A percentile compares a stretch with the other conserved stretches of the same genome.
Conservation (phyloP, 176 grass and related monocot species). For the Oryza nivara region DNA sequence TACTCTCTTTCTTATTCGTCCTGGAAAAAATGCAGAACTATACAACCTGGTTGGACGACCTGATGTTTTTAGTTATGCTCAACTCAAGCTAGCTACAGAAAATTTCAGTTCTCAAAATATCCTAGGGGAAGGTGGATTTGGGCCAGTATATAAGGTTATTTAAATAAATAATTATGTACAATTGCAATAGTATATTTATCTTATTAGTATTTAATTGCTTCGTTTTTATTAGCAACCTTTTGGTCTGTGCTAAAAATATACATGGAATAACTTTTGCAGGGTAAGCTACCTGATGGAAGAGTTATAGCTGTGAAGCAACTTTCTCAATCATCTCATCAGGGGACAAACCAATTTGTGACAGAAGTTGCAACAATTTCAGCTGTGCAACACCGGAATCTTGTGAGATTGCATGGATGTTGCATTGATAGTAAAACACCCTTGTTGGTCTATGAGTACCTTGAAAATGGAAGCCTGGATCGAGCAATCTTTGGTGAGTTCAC, state of each 20-base stretch:
- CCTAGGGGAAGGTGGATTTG: constrained; percentile 70
- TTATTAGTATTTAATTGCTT: not conserved
- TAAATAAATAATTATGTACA: not conserved
- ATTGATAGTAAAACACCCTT: constrained; percentile 52
- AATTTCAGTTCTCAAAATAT: constrained; percentile 57
- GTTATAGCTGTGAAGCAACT: constrained; percentile 59
- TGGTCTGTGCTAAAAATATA: not conserved
- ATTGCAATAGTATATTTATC: not conserved
- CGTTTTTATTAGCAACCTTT: not conserved
- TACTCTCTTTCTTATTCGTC: not conserved
- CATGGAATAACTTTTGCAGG: constrained; percentile 17
- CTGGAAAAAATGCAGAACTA: not conserved
- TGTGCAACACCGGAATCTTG: constrained; percentile 55
- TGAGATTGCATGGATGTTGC: constrained; percentile 59
- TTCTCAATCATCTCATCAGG: constrained; percentile 53
- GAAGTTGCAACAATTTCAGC: constrained; percentile 47
- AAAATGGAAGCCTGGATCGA: constrained; percentile 67
- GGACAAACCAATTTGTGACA: constrained; percentile 55
- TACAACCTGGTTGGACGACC: constrained; percentile 30
- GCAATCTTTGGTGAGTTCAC: constrained; percentile 58
- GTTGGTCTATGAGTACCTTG: constrained; percentile 76
- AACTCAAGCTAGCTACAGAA: constrained; percentile 33
- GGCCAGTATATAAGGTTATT: constrained; percentile 60
- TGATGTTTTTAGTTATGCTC: constrained; percentile 25
- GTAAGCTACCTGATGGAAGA: constrained; percentile 54